Conservation (phyloP, 75 land plant genomes). For the Selaginella moellendorffii region DNA sequence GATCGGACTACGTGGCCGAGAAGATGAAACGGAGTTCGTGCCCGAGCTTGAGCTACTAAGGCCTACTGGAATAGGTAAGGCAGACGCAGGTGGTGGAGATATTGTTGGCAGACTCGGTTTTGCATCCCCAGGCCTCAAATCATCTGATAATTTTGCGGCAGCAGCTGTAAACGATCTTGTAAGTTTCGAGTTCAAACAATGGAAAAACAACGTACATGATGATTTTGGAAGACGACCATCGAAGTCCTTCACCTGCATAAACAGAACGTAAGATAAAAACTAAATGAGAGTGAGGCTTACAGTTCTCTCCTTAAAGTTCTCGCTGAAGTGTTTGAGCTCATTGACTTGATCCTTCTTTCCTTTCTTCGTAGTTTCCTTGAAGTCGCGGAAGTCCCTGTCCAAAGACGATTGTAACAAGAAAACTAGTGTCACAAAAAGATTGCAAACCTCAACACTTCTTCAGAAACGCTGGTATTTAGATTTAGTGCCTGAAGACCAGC, state of each 20-base stretch:
- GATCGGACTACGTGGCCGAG: neutral
- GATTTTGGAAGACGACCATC: slow-evolving; percentile 10
- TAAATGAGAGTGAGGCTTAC: too few relatives aligned
- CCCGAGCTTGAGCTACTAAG: too few relatives aligned
- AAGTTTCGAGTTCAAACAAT: neutral
- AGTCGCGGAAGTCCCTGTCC: slow-evolving; percentile 26
- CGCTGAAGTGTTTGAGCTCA: slow-evolving; percentile 24
- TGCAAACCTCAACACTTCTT: neutral
- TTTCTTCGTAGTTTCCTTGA: slow-evolving; percentile 19
- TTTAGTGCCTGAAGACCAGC: neutral
- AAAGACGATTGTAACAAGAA: neutral
- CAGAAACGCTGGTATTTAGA: neutral
- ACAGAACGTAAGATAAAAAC: too few relatives aligned
- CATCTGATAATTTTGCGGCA: slow-evolving; percentile 3
- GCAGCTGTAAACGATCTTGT: neutral
- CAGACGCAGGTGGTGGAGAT: slow-evolving; percentile 22
- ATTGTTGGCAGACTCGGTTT: neutral
- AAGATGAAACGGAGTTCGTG: neutral
- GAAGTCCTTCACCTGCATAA: slow-evolving; percentile 13
- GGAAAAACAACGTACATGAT: slow-evolving; percentile 10
- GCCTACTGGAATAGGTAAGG: slow-evolving; percentile 21
- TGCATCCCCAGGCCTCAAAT: neutral
- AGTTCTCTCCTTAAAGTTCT: too few relatives aligned
- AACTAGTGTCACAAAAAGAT: neutral
- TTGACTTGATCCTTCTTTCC: slow-evolving; percentile 20